phyloP scores from a whole-genome alignment of 768 basidiomycete species.

The Pulveroboletus sp. region DNA sequence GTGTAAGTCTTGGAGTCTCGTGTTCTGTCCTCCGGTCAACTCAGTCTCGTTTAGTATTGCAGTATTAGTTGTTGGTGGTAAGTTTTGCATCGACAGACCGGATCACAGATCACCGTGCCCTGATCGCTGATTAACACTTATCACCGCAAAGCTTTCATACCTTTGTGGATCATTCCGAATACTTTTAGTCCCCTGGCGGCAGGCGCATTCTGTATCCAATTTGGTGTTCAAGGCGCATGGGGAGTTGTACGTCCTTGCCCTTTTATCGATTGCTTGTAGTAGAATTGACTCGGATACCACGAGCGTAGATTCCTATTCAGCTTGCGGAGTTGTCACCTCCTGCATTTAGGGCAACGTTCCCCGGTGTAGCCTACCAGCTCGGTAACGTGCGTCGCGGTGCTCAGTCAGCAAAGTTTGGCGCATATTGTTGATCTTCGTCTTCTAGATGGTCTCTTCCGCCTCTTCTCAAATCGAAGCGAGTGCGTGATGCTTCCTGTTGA shows the following conservation, averaged over 20 bases:
- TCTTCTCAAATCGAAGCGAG: constrained; percentile 52
- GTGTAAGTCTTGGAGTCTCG: constrained; percentile 28
- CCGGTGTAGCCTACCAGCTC: constrained; percentile 81
- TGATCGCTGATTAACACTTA: background rate
- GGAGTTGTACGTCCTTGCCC: constrained; percentile 58
- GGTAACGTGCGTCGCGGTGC: constrained; percentile 49
- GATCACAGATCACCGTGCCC: too few species aligned
- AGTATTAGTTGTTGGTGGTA: constrained; percentile 23
- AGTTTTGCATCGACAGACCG: constrained; percentile 45
- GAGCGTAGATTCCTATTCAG: constrained; percentile 64
- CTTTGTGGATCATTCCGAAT: constrained; percentile 79
- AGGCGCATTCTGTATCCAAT: constrained; percentile 84
- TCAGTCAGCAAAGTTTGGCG: too few species aligned
- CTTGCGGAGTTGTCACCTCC: constrained; percentile 83
- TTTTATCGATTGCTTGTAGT: background rate
- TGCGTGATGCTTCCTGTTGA: constrained; percentile 3
- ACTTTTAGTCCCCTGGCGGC: constrained; percentile 67
- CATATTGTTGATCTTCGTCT: background rate
- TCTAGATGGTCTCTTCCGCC: constrained; percentile 63
- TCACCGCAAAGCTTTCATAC: constrained; percentile 48
- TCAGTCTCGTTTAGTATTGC: constrained; percentile 15
- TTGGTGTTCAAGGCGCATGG: constrained; percentile 90
- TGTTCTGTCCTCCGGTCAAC: background rate
- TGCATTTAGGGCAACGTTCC: constrained; percentile 86
- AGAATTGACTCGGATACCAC: background rate